A percentile compares a stretch with the other conserved stretches of the same genome.
Conservation (phyloP, 495 filamentous ascomycete genomes). For the Penicillium silybi region DNA sequence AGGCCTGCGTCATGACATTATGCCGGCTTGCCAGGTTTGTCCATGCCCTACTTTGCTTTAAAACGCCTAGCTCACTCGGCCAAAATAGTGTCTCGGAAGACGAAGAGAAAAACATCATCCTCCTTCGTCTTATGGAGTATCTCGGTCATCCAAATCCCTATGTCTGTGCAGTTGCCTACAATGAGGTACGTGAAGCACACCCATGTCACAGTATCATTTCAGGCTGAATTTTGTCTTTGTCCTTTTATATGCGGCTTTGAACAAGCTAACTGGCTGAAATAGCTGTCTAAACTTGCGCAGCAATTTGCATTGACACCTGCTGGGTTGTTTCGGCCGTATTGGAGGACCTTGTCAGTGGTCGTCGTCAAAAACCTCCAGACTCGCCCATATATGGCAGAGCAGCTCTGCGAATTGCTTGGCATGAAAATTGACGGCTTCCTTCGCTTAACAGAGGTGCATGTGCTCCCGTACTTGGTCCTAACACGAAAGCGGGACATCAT, state of each 20-base stretch:
- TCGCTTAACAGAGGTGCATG: slow-evolving; percentile 70
- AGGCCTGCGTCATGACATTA: slow-evolving; percentile 81
- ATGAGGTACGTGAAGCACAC: slow-evolving; percentile 54
- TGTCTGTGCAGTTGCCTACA: slow-evolving; percentile 72
- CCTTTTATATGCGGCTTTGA: neutral
- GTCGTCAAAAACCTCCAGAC: slow-evolving; percentile 76
- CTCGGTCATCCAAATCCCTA: slow-evolving; percentile 79
- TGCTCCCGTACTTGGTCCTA: slow-evolving; percentile 81
- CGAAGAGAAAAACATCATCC: slow-evolving; percentile 78
- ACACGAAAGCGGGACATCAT: slow-evolving; percentile 74
- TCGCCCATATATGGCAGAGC: slow-evolving; percentile 75
- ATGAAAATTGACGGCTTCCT: slow-evolving; percentile 71
- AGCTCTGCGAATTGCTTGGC: slow-evolving; percentile 73
- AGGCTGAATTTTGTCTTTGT: neutral
- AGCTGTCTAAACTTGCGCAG: slow-evolving; percentile 63
- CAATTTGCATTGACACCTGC: slow-evolving; percentile 53
- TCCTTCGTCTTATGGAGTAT: slow-evolving; percentile 80
- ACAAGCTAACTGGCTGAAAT: slow-evolving; percentile 6
- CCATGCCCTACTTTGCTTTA: neutral
- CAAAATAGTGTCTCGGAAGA: slow-evolving; percentile 55
- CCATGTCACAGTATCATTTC: neutral
- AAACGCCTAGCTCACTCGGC: neutral
- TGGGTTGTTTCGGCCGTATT: slow-evolving; percentile 77
- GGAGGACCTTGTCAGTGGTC: slow-evolving; percentile 72
- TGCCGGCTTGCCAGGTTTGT: slow-evolving; percentile 69